Conservation (phyloP, 306 rosid genomes). For the Sindora glabra region DNA sequence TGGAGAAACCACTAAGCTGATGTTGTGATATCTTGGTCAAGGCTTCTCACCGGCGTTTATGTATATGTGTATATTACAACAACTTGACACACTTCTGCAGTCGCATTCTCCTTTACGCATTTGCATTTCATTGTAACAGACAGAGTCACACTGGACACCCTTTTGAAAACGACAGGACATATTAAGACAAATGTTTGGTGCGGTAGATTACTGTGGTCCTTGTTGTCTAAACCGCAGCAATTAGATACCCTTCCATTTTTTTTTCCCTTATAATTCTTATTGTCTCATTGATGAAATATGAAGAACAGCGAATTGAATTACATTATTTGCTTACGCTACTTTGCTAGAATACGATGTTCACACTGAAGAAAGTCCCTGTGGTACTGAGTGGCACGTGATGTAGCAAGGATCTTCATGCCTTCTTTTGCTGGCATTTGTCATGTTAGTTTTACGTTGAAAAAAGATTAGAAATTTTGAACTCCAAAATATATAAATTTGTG, state of each 20-base stretch:
- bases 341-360: too few relatives aligned
- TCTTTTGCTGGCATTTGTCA: too few relatives aligned
- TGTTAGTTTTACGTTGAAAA: too few relatives aligned
- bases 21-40: too few relatives aligned
- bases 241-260: not conserved
- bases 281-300: not conserved
- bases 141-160: not conserved
- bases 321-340: too few relatives aligned
- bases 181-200: conserved; percentile 27
- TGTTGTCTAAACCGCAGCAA: conserved; percentile 14
- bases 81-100: not conserved
- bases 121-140: not conserved
- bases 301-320: too few relatives aligned
- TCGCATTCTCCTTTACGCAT: not conserved
- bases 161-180: conserved; percentile 8
- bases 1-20: not conserved
- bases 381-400: too few relatives aligned
- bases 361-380: too few relatives aligned
- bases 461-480: too few relatives aligned
- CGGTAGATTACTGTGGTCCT: conserved; percentile 24
- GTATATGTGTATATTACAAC: not conserved
- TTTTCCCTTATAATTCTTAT: not conserved
- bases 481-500: too few relatives aligned
- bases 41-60: not conserved
- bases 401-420: too few relatives aligned